Conservation (phyloP, 2,329 filamentous ascomycete genomes). For the Drechslera avenae region DNA sequence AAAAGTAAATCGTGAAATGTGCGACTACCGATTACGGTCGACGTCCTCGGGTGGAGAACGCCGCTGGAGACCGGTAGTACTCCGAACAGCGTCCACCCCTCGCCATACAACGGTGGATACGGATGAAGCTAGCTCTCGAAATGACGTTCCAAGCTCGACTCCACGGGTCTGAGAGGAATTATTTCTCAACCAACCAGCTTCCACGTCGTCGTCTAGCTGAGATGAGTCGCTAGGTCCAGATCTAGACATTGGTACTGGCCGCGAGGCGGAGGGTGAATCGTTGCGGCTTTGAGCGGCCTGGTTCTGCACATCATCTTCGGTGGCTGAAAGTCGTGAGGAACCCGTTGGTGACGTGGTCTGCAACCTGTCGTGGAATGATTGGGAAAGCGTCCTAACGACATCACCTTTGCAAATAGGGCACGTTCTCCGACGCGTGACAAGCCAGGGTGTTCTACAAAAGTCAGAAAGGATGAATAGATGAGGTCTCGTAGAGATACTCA, state of each 20-base stretch:
- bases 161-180: conserved; percentile 37
- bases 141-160: conserved; percentile 29
- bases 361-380: conserved; percentile 40
- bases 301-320: conserved; percentile 53
- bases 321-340: conserved; percentile 25
- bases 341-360: conserved; percentile 29
- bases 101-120: conserved; percentile 46
- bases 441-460: conserved; percentile 80
- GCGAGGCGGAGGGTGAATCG: conserved; percentile 57
- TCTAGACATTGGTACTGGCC: conserved; percentile 50
- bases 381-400: conserved; percentile 66
- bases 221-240: conserved; percentile 15
- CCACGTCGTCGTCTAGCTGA: conserved; percentile 32
- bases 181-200: conserved; percentile 44
- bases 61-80: conserved; percentile 36
- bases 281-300: conserved; percentile 54
- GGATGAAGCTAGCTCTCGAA: conserved; percentile 40
- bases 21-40: conserved; percentile 41
- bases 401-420: conserved; percentile 99
- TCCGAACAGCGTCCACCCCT: conserved; percentile 41
- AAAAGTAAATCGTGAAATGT: conserved; percentile 4
- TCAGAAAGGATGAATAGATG: conserved; percentile 18
- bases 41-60: conserved; percentile 38
- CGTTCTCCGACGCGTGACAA: conserved; percentile 92
- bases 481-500: conserved; percentile 61